Conservation (phyloP, 169 alveolate genomes). For the Cryptosporidium canis region DNA sequence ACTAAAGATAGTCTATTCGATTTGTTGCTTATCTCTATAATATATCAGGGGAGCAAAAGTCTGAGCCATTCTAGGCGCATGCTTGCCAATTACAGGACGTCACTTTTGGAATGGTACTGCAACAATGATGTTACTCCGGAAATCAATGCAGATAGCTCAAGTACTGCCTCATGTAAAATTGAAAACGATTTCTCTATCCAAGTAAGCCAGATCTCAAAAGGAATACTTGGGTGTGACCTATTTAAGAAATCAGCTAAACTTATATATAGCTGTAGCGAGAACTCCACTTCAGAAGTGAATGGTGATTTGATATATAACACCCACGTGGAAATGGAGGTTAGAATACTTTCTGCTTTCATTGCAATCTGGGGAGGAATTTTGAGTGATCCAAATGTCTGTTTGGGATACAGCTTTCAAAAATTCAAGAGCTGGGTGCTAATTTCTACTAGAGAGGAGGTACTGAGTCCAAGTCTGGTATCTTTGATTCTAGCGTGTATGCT, state of each 20-base stretch:
- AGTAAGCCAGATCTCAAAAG: slow-evolving; percentile 10
- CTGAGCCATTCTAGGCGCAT: slow-evolving; percentile 41
- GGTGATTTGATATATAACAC: not conserved
- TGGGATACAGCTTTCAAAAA: slow-evolving; percentile 34
- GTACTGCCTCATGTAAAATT: not conserved
- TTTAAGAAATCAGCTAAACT: not conserved
- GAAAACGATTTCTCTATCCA: not conserved
- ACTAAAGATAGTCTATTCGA: slow-evolving; percentile 29
- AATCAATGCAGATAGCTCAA: not conserved
- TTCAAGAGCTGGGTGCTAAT: not conserved
- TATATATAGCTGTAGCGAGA: not conserved
- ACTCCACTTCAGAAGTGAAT: not conserved
- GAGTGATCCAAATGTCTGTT: not conserved
- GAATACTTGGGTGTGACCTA: not conserved
- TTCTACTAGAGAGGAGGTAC: not conserved
- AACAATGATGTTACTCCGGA: not conserved
- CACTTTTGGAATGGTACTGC: slow-evolving; percentile 5
- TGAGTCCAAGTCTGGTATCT: not conserved
- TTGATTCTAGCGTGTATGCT: slow-evolving; percentile 12
- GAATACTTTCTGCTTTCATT: slow-evolving; percentile 2
- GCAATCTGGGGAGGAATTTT: slow-evolving; percentile 46
- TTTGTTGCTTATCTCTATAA: slow-evolving; percentile 15
- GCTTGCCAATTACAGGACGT: slow-evolving; percentile 15
- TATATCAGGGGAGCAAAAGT: slow-evolving; percentile 40
- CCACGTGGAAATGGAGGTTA: not conserved